Conservation (phyloP, 1,139 yeast species). For the Geotrichum carabidarum region DNA sequence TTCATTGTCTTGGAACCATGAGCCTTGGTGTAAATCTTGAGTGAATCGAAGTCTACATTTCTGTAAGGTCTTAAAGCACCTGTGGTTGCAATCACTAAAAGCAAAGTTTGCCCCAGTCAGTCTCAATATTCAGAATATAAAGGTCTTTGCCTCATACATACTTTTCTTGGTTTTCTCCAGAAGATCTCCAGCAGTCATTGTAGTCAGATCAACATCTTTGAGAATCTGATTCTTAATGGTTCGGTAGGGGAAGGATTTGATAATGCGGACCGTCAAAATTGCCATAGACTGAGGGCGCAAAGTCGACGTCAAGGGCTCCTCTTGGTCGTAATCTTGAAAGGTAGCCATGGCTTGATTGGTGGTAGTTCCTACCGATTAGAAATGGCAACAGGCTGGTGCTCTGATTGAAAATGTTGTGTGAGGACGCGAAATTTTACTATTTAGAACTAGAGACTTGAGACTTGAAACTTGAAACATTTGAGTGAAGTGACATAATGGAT, state of each 20-base stretch:
- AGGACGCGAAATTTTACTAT: too few relatives aligned
- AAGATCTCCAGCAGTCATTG: constrained; percentile 61
- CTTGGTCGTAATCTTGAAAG: constrained; percentile 24
- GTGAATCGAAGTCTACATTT: constrained; percentile 65
- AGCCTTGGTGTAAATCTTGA: constrained; percentile 88
- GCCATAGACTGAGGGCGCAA: constrained; percentile 65
- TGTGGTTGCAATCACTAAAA: constrained; percentile 49
- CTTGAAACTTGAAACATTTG: not conserved
- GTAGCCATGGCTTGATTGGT: not conserved
- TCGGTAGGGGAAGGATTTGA: constrained; percentile 89
- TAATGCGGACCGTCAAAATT: constrained; percentile 73
- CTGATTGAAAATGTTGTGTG: too few relatives aligned
- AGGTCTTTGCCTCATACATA: constrained; percentile 28
- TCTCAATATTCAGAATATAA: constrained; percentile 22
- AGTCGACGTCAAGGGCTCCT: constrained; percentile 63
- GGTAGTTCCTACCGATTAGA: not conserved
- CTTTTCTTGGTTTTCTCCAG: constrained; percentile 40
- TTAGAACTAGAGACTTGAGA: not conserved
- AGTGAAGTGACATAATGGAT: not conserved
- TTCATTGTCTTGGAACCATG: constrained; percentile 94
- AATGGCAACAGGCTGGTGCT: too few relatives aligned
- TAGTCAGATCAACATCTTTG: constrained; percentile 64
- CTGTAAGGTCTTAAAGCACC: constrained; percentile 80
- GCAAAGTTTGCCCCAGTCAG: too few relatives aligned
- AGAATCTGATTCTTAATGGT: constrained; percentile 79